phyloP scores from a whole-genome alignment of 106 monocot genomes.

The Platanthera guangdongensis region DNA sequence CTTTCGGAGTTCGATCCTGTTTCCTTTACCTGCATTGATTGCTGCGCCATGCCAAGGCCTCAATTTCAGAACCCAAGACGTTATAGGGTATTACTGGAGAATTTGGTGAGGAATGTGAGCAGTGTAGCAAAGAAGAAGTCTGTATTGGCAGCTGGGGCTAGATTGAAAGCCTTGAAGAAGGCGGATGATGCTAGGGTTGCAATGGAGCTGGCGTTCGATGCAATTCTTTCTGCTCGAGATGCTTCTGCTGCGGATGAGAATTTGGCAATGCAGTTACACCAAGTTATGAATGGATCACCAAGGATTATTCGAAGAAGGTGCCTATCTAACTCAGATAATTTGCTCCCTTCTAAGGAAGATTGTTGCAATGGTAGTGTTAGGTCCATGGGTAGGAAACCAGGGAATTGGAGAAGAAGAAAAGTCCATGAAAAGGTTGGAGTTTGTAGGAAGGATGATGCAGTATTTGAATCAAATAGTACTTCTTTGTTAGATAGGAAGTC shows the following conservation, averaged over 20 bases:
- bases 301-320: background rate
- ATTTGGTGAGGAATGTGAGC: constrained; percentile 8
- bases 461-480: background rate
- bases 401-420: background rate
- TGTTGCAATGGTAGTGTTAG: background rate
- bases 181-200: constrained; percentile 14
- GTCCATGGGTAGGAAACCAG: background rate
- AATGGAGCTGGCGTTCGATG: constrained; percentile 15
- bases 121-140: constrained; percentile 13
- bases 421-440: background rate
- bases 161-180: constrained; percentile 19
- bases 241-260: background rate
- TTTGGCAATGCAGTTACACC: background rate
- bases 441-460: background rate
- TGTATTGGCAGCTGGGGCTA: constrained; percentile 12
- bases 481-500: background rate
- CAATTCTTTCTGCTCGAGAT: background rate
- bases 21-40: constrained; percentile 32
- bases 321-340: background rate
- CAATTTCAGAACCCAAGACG: background rate
- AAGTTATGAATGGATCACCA: background rate
- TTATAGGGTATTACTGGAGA: constrained; percentile 10
- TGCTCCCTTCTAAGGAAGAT: background rate
- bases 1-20: constrained; percentile 17
- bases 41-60: constrained; percentile 25